Base-by-base conservation (phyloP, 352 stramenopile species). In the Phytopythium vexans region DNA sequence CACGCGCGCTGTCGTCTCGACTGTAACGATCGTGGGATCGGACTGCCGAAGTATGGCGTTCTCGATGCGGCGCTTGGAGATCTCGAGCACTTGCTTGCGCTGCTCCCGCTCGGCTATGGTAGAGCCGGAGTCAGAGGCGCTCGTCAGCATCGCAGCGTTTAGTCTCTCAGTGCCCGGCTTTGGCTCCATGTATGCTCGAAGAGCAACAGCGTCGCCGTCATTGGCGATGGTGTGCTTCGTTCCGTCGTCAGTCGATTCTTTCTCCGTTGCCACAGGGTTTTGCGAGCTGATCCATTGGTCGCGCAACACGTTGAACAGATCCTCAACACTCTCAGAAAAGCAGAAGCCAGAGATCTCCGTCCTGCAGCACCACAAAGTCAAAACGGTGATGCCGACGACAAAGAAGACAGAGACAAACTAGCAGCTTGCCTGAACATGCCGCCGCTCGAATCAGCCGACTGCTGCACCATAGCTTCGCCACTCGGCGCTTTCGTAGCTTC, bases 341-440 rank as follows among this genome's bases (percentile, higher is more conserved):
- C 76, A 88, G 45, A 89, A 86, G 0, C 81, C 81, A 11, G 58
- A 49, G 15, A 92, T 54, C 48, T 92, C 76, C 8, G 72, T 70
- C 45, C 76, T 73, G 15, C 31, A 34, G 3, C 21, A 27, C 21
- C 21, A 47, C 11, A 31, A 0, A 14, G 27, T 32, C 16, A 36
- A 60, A 7, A 34, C 8, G 27, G 15, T 6, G 12, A 12, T 31
- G 15, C 4, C 27, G n/a, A 39, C 37, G 39, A 6, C 33, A 41
- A 10, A 37, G 48, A 9, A 57, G 31, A 42, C n/a, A 27, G 41
- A 14, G 35, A 31, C 4, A 41, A 4, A 49, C 35, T 39, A 54
- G 1, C 4, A 21, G 2, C 15, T 16, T 46, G 52, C 21, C 38
- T 42, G 8, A 37, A 62, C 46, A 61, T 45, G 2, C 27, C 38